Percentiles rank a stretch among this genome's conserved stretches.
These are phyloP conservation scores for Pseudopyrenochaeta lycopersici DNA, from an alignment of 2,329 filamentous ascomycete species.

Conservation along the genomic window DNA sequence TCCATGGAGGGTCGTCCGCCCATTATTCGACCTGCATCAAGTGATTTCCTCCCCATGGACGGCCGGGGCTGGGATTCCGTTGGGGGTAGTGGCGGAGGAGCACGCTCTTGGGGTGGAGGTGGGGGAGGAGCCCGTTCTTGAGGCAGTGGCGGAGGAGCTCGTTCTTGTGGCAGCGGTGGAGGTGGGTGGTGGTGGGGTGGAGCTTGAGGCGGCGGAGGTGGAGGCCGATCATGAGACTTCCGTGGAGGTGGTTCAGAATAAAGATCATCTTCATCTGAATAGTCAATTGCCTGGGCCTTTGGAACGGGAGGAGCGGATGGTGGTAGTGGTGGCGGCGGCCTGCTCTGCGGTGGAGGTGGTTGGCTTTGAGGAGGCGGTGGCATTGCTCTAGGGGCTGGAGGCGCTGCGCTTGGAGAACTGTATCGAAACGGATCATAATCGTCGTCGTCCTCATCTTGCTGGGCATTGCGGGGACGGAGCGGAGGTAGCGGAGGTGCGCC, in stretches of 20 bases:
- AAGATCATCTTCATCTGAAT: conserved; percentile 49
- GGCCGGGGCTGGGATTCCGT: conserved; percentile 56
- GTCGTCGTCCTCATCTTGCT: conserved; percentile 57
- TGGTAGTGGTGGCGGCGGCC: conserved; percentile 43
- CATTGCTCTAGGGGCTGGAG: conserved; percentile 49
- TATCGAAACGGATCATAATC: conserved; percentile 75
- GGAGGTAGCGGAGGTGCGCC: conserved; percentile 72
- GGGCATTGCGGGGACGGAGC: conserved; percentile 65
- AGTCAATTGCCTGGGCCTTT: conserved; percentile 35
- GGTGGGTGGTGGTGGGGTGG: conserved; percentile 45
- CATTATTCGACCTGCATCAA: conserved; percentile 68
- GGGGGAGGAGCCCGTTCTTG: conserved; percentile 54
- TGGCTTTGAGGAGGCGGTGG: conserved; percentile 45
- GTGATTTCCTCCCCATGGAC: conserved; percentile 64
- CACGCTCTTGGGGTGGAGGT: conserved; percentile 49
- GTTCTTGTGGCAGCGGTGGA: conserved; percentile 51
- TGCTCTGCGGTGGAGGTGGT: conserved; percentile 44
- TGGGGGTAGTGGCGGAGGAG: conserved; percentile 39
- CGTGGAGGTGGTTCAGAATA: conserved; percentile 47
- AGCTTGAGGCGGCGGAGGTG: conserved; percentile 48
- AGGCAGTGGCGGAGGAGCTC: conserved; percentile 44
- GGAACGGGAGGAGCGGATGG: conserved; percentile 43
- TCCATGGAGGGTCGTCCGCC: conserved; percentile 75
- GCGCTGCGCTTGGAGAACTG: conserved; percentile 22
- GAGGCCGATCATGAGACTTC: conserved; percentile 46